Evolutionary conservation across 805 yeast species (phyloP).

Genomic region (Cyberlindnera petersonii): DNA sequence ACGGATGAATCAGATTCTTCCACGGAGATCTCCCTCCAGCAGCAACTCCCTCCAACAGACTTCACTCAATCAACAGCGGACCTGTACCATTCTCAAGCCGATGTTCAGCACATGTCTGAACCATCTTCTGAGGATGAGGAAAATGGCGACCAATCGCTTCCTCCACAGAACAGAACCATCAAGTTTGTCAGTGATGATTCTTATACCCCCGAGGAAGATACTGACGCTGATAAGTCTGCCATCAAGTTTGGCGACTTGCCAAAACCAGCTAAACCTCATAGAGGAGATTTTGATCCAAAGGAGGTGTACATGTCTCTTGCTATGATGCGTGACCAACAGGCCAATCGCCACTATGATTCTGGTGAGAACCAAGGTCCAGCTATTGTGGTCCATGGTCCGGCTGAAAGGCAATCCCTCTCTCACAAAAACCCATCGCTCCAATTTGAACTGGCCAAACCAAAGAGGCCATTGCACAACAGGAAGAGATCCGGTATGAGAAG

Average conservation of each 20-base stretch:
- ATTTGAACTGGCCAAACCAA: conserved; percentile 23
- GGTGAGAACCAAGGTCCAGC: conserved; percentile 73
- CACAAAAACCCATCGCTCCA: conserved; percentile 26
- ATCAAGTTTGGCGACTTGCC: conserved; percentile 27
- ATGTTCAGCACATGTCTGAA: conserved; percentile 22
- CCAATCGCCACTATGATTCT: conserved; percentile 28
- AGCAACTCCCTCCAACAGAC: conserved; percentile 1
- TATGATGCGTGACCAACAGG: conserved; percentile 59
- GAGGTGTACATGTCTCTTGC: conserved; percentile 84
- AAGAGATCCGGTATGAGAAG: conserved; percentile 19
- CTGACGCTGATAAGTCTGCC: conserved; percentile 1
- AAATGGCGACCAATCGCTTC: not conserved
- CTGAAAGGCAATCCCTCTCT: conserved; percentile 50
- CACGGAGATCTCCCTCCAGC: conserved; percentile 13
- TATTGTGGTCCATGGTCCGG: conserved; percentile 71
- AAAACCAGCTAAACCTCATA: conserved; percentile 23
- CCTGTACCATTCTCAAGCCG: conserved; percentile 6
- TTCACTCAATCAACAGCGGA: conserved; percentile 12
- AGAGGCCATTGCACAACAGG: conserved; percentile 16
- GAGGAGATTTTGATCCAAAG: conserved; percentile 63
- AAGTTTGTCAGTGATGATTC: conserved; percentile 7
- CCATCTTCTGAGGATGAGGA: conserved; percentile 25
- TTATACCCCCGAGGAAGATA: not conserved
- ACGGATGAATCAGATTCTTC: conserved; percentile 15
- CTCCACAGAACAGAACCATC: conserved; percentile 13